These are phyloP conservation scores for Berberis vulgaris DNA, from an alignment of 164 flowering plant genomes.

Conservation along the genomic window DNA sequence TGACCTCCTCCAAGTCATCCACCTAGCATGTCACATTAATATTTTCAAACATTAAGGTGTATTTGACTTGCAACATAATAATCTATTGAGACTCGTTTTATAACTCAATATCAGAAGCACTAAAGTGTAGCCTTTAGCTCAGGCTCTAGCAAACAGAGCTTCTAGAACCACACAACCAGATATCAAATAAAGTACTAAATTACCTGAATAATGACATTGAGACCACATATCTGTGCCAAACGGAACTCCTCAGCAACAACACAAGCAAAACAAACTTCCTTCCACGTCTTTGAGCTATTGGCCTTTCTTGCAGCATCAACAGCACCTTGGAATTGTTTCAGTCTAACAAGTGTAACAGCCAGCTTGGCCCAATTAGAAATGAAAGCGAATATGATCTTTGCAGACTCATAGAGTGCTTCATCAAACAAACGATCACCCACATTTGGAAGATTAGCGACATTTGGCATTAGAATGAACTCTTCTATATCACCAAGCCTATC, in stretches of 20 bases:
- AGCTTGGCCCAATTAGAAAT: constrained; percentile 97
- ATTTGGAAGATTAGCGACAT: constrained; percentile 96
- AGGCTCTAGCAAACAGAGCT: neutral
- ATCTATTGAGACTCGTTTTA: too few species aligned
- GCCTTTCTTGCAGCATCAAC: constrained; percentile 99
- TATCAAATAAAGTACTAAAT: neutral
- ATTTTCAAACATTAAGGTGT: neutral
- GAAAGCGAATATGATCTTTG: constrained; percentile 90
- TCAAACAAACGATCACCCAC: constrained; percentile 95
- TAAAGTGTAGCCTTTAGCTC: too few species aligned
- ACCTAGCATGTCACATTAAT: constrained; percentile 38
- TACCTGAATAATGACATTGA: constrained; percentile 92
- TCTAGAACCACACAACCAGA: neutral
- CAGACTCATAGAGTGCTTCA: constrained; percentile 92
- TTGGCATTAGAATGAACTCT: constrained; percentile 97
- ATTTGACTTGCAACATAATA: neutral
- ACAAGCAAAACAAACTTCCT: constrained; percentile 99
- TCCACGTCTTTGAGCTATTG: constrained; percentile 97
- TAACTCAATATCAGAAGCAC: too few species aligned
- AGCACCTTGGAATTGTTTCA: constrained; percentile 94
- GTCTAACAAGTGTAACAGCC: constrained; percentile 82
- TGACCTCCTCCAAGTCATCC: constrained; percentile 98
- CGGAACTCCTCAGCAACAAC: constrained; percentile 99
- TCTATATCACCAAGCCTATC: constrained; percentile 94
- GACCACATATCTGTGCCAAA: constrained; percentile 99